Evolutionary conservation across 2,329 filamentous ascomycete genomes (phyloP), one percentile per base, ranked within the genome.

Genomic region (Cercospora berteroae): DNA sequence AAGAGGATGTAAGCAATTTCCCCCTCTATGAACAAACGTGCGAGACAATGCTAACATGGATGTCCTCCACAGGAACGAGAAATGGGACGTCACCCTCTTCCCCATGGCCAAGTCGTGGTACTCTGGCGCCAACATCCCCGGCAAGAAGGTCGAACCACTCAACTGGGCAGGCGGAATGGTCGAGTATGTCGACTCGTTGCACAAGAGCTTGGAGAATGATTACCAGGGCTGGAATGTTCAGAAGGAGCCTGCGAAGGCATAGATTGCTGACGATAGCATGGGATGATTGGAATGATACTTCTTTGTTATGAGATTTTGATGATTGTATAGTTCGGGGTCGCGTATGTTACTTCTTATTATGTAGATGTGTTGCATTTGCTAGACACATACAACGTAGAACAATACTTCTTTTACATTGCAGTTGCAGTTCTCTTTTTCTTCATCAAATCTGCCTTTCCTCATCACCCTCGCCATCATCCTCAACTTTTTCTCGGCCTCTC

Each of bases 121-220:
- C 78, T 67, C 57, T 18, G 80, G 72, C 52, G 79, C 79, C 12
- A 83, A 83, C 55, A 76, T 83, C 9, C 81, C 81, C 0, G 82
- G 82, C 12, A 83, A 82, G 75, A 74, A 77, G 10, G 76, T 79
- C 16, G 81, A 83, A 73, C 81, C 81, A 65, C 72, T 83, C 59
- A 82, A 79, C 58, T 83, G 78, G 71, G 76, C 80, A 9, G 81
- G 81, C 6, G 81, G 81, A 0, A 75, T 82, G 81, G 42, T 72
- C 12, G 70, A 72, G 57, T 76, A 76, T 57, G 66, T 70, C 13
- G 67, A 74, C 12, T 65, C 66, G n/a, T 61, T 75, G 64, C 69
- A 75, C 31, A 70, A 69, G 66, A 72, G 69, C 23, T 70, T 76
- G 61, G 73, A 75, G 55, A 76, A 76, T 56, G 65, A 72, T 58